Percentiles rank a stretch among this genome's conserved stretches.
phyloP scores from a whole-genome alignment of 331 rosid species.

The Telfairia occidentalis region DNA sequence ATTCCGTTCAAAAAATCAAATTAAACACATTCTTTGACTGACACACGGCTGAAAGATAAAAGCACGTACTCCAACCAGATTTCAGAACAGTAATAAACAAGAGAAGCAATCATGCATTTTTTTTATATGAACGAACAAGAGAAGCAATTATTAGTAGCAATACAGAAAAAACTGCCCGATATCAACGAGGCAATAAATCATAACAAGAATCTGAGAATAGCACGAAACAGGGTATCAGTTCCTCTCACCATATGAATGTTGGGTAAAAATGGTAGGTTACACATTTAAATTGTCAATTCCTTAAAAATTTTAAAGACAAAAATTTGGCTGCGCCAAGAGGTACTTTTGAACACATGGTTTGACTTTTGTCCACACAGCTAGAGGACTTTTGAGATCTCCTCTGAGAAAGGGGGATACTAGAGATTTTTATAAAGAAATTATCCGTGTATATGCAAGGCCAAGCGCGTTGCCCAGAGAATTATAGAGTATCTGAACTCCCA shows the following conservation, averaged over 20 bases:
- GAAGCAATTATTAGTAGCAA: background rate
- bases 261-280: background rate
- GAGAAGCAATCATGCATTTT: background rate
- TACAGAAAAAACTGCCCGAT: background rate
- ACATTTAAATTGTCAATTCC: background rate
- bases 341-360: background rate
- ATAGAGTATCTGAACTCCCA: background rate
- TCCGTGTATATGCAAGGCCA: background rate
- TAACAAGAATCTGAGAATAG: background rate
- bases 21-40: background rate
- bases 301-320: background rate
- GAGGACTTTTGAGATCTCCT: background rate
- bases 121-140: background rate
- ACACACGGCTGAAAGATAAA: background rate
- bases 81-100: background rate
- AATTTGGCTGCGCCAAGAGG: background rate
- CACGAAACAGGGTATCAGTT: background rate
- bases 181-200: background rate
- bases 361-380: background rate
- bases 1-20: background rate
- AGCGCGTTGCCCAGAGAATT: background rate
- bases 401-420: background rate
- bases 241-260: background rate
- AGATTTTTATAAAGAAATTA: background rate
- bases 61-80: background rate